phyloP scores from a whole-genome alignment of 116 monocot species.

The Posidonia oceanica region DNA sequence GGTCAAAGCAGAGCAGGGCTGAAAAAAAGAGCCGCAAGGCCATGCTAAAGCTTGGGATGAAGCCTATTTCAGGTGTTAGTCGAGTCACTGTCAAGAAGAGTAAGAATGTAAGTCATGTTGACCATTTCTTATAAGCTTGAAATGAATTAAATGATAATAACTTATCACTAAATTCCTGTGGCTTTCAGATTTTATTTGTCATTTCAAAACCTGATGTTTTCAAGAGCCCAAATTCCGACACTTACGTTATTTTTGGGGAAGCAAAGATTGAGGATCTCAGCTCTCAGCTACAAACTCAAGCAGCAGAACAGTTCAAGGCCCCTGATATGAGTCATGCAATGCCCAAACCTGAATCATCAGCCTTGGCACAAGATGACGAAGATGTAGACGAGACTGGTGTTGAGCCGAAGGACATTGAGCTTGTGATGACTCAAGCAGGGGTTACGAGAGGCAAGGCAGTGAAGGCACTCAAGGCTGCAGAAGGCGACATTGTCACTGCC shows the following conservation, averaged over 20 bases:
- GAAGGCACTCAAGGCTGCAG: conserved; percentile 48
- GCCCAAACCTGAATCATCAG: conserved; percentile 33
- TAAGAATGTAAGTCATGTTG: conserved; percentile 32
- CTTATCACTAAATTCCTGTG: background rate
- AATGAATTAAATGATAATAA: background rate
- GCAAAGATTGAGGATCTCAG: conserved; percentile 66
- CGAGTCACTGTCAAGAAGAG: conserved; percentile 57
- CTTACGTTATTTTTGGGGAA: conserved; percentile 53
- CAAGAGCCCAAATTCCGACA: conserved; percentile 54
- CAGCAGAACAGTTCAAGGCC: conserved; percentile 60
- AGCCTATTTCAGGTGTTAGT: conserved; percentile 42
- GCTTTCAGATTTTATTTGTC: conserved; percentile 41
- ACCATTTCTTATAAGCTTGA: background rate
- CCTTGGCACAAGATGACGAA: conserved; percentile 50
- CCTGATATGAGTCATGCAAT: conserved; percentile 40
- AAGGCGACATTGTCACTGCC: conserved; percentile 56
- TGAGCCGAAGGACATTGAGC: conserved; percentile 48
- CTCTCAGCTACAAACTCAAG: conserved; percentile 57
- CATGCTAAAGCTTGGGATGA: conserved; percentile 71
- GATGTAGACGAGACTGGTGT: conserved; percentile 52
- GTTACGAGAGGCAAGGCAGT: conserved; percentile 45
- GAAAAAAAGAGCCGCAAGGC: conserved; percentile 68
- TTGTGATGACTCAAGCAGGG: conserved; percentile 52
- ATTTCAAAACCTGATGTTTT: conserved; percentile 57
- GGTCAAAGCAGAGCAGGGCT: conserved; percentile 58